Evolutionary conservation across 2,329 filamentous ascomycete species (phyloP), one percentile per base, ranked within the genome.

Genomic region (Samsoniella hepiali): DNA sequence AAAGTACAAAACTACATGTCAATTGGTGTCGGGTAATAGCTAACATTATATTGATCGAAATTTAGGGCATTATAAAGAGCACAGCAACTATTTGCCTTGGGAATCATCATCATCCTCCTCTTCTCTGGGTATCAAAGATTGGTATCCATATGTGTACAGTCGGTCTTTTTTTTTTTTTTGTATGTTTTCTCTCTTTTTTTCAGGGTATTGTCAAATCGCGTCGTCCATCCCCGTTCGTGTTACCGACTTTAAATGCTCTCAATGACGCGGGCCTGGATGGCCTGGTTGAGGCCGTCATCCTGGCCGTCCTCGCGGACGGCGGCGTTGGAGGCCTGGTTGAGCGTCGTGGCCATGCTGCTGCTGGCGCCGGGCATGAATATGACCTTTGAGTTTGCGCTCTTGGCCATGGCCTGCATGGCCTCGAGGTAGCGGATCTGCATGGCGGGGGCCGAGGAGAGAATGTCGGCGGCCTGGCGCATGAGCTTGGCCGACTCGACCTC

Each of bases 401-500:
- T 98, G 71, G 95, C 95, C 94, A 99, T 99, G 49, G 91, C 86
- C 76, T 98, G 95, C 94, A 98, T 98, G 4, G 95, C 93, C 80
- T 99, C 95, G 69, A 99, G 89, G 77, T 98, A 98, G 68, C 93
- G 84, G 80, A 97, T 97, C 80, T 97, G 93, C 95, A 99, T 99
- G 69, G 95, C 95, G 3, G 95, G 95, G 0, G 94, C 94, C 17
- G 88, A 92, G 67, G 87, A 91, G 57, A 99, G 78, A 69, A 98
- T 97, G 74, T 99, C 94, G 75, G 95, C 95, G 44, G 95, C 94
- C 79, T 95, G 88, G 72, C 89, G 86, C 91, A 91, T 96, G 73
- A 98, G 82, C 79, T 97, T 97, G 78, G 95, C 94, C 60, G 89
- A 88, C 79, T 99, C 95, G 73, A 99, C 95, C 81, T 99, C 95